Base-by-base conservation (phyloP, 257 asterid genomes). In the Ocimum tenuiflorum region DNA sequence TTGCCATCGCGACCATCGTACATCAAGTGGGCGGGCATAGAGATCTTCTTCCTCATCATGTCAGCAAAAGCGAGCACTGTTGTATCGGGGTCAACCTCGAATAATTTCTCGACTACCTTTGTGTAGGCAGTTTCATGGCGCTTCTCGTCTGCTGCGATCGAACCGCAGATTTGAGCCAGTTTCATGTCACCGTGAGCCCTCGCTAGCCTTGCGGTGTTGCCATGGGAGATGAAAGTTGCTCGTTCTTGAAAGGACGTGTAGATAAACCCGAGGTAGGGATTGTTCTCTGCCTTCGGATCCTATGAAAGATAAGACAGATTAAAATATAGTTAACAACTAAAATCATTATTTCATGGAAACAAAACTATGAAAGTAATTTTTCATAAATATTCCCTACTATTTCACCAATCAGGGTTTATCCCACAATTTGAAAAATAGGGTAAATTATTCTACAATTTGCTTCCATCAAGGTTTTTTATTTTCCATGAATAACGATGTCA, bases 201-300 rank as follows among this genome's bases (percentile, higher is more conserved):
- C 2, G 91, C 88, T 5, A 51, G 82, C 58, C 91, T 72, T n/a
- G 86, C 88, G 2, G 88, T 85, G 80, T 78, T 85, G 31, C 91
- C 91, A 65, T 85, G 88, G 71, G 86, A 82, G 38, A 85, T 53
- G 67, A 82, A 85, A 47, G 91, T 85, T 13, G 91, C 91, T 52
- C 91, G 71, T 65, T 85, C 91, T 78, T 85, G 91, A 65, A 85
- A 85, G 23, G 91, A 85, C 35, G 91, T 82, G 45, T 85, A 85
- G 70, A 85, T 85, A 43, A 80, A 85, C 62, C 91, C n/a, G n/a
- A n/a, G n/a, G n/a, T n/a, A n/a, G n/a, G n/a, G n/a, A n/a, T n/a
- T n/a, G n/a, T n/a, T n/a, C 55, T 85, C 89, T 7, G 85, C 79
- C 48, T 80, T 57, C 27, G 83, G 81, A 67, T 81, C 92, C 92